Conservation (phyloP, 805 yeast genomes). For the Starmera quercuum region DNA sequence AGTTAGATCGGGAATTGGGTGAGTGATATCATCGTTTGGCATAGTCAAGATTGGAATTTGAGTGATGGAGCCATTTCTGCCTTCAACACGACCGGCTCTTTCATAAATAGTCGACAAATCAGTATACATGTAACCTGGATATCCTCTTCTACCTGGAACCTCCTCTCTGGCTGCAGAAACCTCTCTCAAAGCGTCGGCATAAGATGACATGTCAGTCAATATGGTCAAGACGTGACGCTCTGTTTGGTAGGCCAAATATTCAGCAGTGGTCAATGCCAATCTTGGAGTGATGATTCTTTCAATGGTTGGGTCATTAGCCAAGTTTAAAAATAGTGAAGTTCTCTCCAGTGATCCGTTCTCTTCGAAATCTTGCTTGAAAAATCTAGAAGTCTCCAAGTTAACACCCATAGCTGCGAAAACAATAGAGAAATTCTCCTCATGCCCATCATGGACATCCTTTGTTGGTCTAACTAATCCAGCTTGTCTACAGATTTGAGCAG, state of each 20-base stretch:
- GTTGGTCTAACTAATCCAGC: conserved; percentile 99
- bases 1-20: conserved; percentile 99
- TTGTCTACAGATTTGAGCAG: conserved; percentile 99
- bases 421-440: conserved; percentile 97
- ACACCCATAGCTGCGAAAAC: conserved; percentile 99
- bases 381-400: conserved; percentile 95
- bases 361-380: conserved; percentile 98
- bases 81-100: conserved; percentile 99
- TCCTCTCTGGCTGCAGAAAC: conserved; percentile 99
- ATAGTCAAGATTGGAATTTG: conserved; percentile 98
- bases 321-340: conserved; percentile 90
- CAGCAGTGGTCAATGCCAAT: conserved; percentile 97
- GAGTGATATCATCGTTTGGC: conserved; percentile 99
- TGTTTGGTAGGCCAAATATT: conserved; percentile 96
- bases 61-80: conserved; percentile 98
- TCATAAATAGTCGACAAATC: conserved; percentile 98
- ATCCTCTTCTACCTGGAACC: conserved; percentile 99
- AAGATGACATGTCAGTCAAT: conserved; percentile 99
- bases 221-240: conserved; percentile 98
- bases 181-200: conserved; percentile 99
- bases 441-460: conserved; percentile 99
- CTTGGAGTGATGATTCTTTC: conserved; percentile 99
- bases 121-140: conserved; percentile 99
- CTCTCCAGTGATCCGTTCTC: conserved; percentile 98
- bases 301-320: conserved; percentile 99